Evolutionary conservation across 495 filamentous ascomycete species (phyloP).

Genomic region (Penicillium ucsense): DNA sequence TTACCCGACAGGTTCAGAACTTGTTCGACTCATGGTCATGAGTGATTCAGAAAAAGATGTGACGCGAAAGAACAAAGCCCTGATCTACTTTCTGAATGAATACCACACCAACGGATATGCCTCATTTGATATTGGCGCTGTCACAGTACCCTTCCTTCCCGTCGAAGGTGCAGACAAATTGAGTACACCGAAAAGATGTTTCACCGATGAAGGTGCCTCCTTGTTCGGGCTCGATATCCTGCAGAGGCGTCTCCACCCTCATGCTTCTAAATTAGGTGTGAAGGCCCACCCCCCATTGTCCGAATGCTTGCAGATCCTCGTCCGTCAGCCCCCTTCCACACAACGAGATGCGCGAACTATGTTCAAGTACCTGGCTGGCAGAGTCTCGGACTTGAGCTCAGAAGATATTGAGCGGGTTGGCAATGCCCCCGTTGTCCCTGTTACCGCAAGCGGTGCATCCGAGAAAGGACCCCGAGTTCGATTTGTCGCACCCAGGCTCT

Average conservation of each 20-base stretch:
- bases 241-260: conserved; percentile 56
- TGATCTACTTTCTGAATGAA: conserved; percentile 76
- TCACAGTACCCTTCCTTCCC: conserved; percentile 60
- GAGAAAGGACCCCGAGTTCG: conserved; percentile 28
- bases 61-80: conserved; percentile 48
- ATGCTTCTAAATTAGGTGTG: conserved; percentile 79
- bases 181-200: conserved; percentile 67
- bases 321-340: conserved; percentile 58
- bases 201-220: conserved; percentile 64
- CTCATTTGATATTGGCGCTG: conserved; percentile 43
- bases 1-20: conserved; percentile 56
- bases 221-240: conserved; percentile 75
- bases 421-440: conserved; percentile 60
- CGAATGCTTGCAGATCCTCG: conserved; percentile 60
- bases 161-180: conserved; percentile 54
- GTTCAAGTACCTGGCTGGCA: conserved; percentile 74
- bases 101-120: conserved; percentile 68
- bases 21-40: conserved; percentile 64
- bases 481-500: conserved; percentile 52
- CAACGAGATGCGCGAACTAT: conserved; percentile 53
- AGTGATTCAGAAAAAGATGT: conserved; percentile 47
- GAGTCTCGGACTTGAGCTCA: conserved; percentile 60
- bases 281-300: conserved; percentile 64
- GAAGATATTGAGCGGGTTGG: conserved; percentile 49
- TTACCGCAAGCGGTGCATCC: conserved; percentile 31